phyloP scores from a whole-genome alignment of 2,329 filamentous ascomycete species.

The Aspergillus transmontanensis region DNA sequence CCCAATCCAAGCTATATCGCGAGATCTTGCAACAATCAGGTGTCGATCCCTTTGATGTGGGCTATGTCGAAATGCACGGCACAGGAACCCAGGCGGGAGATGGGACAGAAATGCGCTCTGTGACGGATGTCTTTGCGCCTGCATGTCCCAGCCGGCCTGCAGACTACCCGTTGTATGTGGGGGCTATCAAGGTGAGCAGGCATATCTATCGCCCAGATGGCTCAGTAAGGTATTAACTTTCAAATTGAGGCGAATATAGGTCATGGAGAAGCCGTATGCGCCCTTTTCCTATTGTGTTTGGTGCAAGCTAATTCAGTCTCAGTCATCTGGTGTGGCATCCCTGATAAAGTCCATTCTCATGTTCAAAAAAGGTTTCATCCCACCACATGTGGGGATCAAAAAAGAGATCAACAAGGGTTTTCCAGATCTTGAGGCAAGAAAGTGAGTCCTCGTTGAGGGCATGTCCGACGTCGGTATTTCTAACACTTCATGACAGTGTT shows the following conservation, averaged over 20 bases:
- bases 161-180: slow-evolving; percentile 28
- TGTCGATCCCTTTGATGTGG: slow-evolving; percentile 39
- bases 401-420: not conserved
- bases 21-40: slow-evolving; percentile 42
- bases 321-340: slow-evolving; percentile 27
- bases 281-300: too few relatives aligned
- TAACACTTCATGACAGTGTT: too few relatives aligned
- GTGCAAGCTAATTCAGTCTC: too few relatives aligned
- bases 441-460: too few relatives aligned
- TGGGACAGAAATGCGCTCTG: slow-evolving; percentile 40
- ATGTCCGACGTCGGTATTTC: not conserved
- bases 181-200: slow-evolving; percentile 29
- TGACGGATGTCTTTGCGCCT: slow-evolving; percentile 52
- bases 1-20: slow-evolving; percentile 39
- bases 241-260: slow-evolving; percentile 32
- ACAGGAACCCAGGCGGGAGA: slow-evolving; percentile 45
- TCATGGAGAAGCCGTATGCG: slow-evolving; percentile 47
- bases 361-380: slow-evolving; percentile 64
- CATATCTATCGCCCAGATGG: too few relatives aligned
- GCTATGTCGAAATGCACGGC: slow-evolving; percentile 45
- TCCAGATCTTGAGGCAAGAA: not conserved
- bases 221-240: too few relatives aligned
- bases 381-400: slow-evolving; percentile 70
- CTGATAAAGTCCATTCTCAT: slow-evolving; percentile 65
- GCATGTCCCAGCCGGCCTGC: slow-evolving; percentile 29